These are phyloP conservation scores for Solanum chmielewskii DNA, from an alignment of 257 asterid species.

Conservation along the genomic window DNA sequence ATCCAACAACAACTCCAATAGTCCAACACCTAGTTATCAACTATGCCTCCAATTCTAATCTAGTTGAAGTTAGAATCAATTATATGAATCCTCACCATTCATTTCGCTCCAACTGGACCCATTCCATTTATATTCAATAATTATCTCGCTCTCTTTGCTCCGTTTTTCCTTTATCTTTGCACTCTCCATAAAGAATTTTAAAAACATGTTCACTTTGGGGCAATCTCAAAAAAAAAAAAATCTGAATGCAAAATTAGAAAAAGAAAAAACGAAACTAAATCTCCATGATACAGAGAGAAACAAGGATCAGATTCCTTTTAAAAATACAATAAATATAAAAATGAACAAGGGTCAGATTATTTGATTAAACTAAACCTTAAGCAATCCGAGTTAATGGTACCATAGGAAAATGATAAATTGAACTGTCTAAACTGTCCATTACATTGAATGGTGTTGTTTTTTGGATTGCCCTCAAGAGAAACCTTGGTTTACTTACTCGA, in stretches of 20 bases:
- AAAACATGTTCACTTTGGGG: not conserved
- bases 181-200: not conserved
- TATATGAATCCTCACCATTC: not conserved
- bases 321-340: not conserved
- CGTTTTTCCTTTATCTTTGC: not conserved
- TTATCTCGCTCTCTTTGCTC: not conserved
- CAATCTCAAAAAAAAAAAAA: not conserved
- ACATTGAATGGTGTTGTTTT: not conserved
- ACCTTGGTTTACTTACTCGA: not conserved
- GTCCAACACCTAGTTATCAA: not conserved
- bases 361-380: not conserved
- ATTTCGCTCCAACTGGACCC: not conserved
- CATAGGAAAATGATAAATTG: not conserved
- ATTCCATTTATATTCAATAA: not conserved
- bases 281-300: not conserved
- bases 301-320: not conserved
- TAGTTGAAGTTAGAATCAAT: not conserved
- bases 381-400: not conserved
- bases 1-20: not conserved
- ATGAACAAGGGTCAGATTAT: not conserved
- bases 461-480: not conserved
- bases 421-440: not conserved
- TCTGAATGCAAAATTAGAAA: not conserved
- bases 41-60: not conserved
- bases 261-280: not conserved